Conservation (phyloP, 495 filamentous ascomycete species). For the Penicillium diatomitis region DNA sequence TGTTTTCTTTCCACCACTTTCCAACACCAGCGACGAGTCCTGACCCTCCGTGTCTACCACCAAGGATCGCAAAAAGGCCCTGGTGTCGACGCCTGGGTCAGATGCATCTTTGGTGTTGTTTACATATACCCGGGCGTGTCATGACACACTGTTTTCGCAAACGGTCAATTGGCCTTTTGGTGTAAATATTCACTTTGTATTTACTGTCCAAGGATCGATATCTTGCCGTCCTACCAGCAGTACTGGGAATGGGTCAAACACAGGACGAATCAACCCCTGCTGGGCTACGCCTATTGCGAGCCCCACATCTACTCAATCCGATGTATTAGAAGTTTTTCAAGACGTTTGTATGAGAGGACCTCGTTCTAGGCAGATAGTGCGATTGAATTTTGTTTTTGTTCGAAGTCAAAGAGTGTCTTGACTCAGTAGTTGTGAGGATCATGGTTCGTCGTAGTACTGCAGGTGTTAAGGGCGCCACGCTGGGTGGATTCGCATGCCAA, state of each 20-base stretch:
- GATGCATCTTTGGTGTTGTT: slow-evolving; percentile 8
- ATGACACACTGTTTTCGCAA: slow-evolving; percentile 7
- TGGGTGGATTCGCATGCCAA: slow-evolving; percentile 9
- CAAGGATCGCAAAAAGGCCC: slow-evolving; percentile 25
- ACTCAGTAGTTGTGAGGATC: too few relatives aligned
- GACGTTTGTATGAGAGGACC: too few relatives aligned
- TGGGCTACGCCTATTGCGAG: too few relatives aligned
- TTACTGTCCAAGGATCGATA: not conserved
- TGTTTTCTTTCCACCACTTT: slow-evolving; percentile 4
- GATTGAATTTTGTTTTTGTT: too few relatives aligned
- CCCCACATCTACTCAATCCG: too few relatives aligned
- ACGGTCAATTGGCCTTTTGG: slow-evolving; percentile 6
- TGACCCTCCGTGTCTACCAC: slow-evolving; percentile 11
- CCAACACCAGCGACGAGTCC: slow-evolving; percentile 13
- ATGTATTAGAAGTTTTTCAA: too few relatives aligned
- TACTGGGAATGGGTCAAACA: slow-evolving; percentile 1
- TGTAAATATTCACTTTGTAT: slow-evolving; percentile 1
- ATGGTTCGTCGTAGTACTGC: too few relatives aligned
- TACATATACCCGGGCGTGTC: slow-evolving; percentile 7
- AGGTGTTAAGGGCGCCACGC: too few relatives aligned
- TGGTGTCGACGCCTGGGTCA: slow-evolving; percentile 19
- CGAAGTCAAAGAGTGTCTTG: too few relatives aligned
- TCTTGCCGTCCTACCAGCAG: not conserved
- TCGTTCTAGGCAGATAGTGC: too few relatives aligned
- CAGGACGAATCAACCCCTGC: too few relatives aligned